These are phyloP conservation scores for Amanita thiersii DNA, from an alignment of 768 basidiomycete species.

Conservation along the genomic window DNA sequence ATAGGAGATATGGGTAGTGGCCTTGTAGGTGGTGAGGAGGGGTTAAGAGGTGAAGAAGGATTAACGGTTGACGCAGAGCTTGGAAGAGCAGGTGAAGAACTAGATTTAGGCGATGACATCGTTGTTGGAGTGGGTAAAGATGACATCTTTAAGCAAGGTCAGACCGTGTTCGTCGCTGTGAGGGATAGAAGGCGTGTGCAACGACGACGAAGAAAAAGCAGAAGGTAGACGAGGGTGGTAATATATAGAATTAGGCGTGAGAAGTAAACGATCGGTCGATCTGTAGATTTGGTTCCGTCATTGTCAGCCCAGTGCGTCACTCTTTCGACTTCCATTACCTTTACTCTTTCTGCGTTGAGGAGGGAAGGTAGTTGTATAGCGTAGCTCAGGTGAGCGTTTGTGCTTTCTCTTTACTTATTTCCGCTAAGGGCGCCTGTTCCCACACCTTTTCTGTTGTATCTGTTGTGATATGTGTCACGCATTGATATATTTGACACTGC, in stretches of 20 bases:
- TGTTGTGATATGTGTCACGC: too few relatives aligned
- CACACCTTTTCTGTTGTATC: too few relatives aligned
- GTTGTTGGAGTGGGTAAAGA: neutral
- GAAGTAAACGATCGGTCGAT: slow-evolving; percentile 7
- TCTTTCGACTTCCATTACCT: too few relatives aligned
- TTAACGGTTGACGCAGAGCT: slow-evolving; percentile 14
- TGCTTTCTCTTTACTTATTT: too few relatives aligned
- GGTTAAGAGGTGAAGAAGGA: slow-evolving; percentile 13
- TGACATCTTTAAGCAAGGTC: neutral
- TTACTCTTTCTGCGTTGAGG: too few relatives aligned
- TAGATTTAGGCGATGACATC: neutral
- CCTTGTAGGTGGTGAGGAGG: slow-evolving; percentile 9
- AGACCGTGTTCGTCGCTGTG: slow-evolving; percentile 8
- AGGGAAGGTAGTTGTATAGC: too few relatives aligned
- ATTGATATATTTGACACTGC: too few relatives aligned
- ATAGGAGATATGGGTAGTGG: slow-evolving; percentile 6
- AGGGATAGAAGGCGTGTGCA: neutral
- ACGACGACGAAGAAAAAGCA: slow-evolving; percentile 5
- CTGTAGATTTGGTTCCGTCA: slow-evolving; percentile 1
- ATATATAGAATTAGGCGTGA: slow-evolving; percentile 2
- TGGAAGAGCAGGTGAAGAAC: neutral
- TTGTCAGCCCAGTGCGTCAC: too few relatives aligned
- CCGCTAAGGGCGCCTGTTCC: too few relatives aligned
- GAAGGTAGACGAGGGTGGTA: neutral
- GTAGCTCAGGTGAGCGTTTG: too few relatives aligned